Conservation (phyloP, 257 asterid species). For the Nicotiana otophora region DNA sequence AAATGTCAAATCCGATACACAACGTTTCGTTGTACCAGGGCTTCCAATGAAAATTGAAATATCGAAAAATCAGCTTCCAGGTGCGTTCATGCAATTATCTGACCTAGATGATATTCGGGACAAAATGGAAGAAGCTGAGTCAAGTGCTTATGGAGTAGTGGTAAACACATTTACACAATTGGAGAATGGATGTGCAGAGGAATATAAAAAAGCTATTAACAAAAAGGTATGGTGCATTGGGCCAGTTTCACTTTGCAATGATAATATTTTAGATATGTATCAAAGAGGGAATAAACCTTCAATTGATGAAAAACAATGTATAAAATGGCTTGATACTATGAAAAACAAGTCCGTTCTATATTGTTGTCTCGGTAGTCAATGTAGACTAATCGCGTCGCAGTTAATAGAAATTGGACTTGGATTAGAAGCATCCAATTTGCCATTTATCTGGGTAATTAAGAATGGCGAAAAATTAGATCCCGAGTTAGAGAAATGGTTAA, state of each 20-base stretch:
- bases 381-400: conserved; percentile 49
- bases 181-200: conserved; percentile 53
- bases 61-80: conserved; percentile 50
- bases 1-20: conserved; percentile 32
- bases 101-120: conserved; percentile 58
- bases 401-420: conserved; percentile 59
- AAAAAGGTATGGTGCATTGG: conserved; percentile 80
- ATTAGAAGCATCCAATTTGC: conserved; percentile 42
- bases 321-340: conserved; percentile 54
- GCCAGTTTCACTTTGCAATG: conserved; percentile 60
- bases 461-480: conserved; percentile 8
- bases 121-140: conserved; percentile 65
- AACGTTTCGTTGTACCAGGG: conserved; percentile 50
- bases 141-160: conserved; percentile 54
- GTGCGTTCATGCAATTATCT: conserved; percentile 50
- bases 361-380: conserved; percentile 76
- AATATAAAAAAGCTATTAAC: conserved; percentile 36
- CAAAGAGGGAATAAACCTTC: conserved; percentile 64
- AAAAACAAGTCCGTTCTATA: conserved; percentile 36
- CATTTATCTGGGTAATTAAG: conserved; percentile 66
- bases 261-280: conserved; percentile 38
- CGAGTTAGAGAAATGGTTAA: conserved; percentile 35
- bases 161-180: conserved; percentile 51
- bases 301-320: conserved; percentile 32
- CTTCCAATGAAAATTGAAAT: conserved; percentile 45